Evolutionary conservation across 2,329 filamentous ascomycete genomes (phyloP).

Genomic region (Leptographium radiaticola): DNA sequence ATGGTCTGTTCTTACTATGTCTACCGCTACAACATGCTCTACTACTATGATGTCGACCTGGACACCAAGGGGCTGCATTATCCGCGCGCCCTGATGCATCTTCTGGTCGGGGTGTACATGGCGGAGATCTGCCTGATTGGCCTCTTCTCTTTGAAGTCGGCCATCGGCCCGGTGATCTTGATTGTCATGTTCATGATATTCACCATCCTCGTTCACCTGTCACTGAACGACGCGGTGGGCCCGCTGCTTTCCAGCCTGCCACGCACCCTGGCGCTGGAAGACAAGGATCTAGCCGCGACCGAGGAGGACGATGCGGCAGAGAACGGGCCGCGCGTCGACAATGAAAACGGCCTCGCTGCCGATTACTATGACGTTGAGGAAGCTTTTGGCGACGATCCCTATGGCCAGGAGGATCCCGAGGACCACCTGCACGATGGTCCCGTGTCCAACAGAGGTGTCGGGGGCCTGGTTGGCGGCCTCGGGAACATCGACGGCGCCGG

Average conservation of each 20-base stretch:
- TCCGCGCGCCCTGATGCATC: constrained; percentile 75
- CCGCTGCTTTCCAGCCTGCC: constrained; percentile 63
- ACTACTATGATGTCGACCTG: constrained; percentile 62
- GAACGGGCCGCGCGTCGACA: background rate
- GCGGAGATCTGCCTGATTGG: constrained; percentile 69
- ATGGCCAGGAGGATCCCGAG: constrained; percentile 18
- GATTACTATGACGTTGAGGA: constrained; percentile 20
- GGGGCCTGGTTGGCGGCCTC: constrained; percentile 1
- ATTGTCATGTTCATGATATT: constrained; percentile 68
- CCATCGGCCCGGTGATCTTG: constrained; percentile 57
- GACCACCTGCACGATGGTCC: constrained; percentile 16
- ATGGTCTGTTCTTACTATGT: constrained; percentile 70
- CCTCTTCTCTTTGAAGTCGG: constrained; percentile 58
- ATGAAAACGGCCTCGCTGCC: constrained; percentile 14
- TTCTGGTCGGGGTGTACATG: constrained; percentile 70
- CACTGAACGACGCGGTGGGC: constrained; percentile 53
- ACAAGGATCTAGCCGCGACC: constrained; percentile 13
- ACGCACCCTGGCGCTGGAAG: constrained; percentile 40
- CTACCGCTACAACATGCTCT: constrained; percentile 79
- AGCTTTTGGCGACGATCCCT: constrained; percentile 16
- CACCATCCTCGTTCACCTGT: constrained; percentile 63
- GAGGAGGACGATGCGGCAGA: constrained; percentile 1
- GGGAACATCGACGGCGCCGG: constrained; percentile 17
- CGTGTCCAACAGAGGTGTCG: background rate
- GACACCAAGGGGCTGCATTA: constrained; percentile 87